Base-by-base conservation (phyloP, 208 protist species). In the Porcisia deanei region DNA sequence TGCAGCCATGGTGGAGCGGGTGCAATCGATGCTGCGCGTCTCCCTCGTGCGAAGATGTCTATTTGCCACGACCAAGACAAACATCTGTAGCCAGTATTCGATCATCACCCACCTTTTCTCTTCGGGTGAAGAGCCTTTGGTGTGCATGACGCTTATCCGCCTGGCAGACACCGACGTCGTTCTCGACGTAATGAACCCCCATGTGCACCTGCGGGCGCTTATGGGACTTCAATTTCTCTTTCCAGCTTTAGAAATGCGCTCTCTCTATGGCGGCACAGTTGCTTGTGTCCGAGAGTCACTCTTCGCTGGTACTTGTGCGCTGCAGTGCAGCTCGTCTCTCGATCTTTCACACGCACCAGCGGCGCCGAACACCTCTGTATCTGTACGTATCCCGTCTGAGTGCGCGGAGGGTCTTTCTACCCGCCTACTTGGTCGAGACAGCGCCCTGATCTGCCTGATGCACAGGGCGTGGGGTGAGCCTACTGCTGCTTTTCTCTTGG, bases 181-280 rank as follows among this genome's bases (percentile, higher is more conserved):
- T n/a, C 43, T 30, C 0, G 72, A 65, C 10, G 47, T 58, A 20
- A 43, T 30, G 10, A 43, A 22, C 43, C 20, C 16, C 2, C 4
- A 14, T 14, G 14, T 20, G 1, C 61, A 60, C 49, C 68, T 12
- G 18, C 22, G 25, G n/a, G 16, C 45, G 45, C 47, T 82, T 45
- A 20, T 74, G 55, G 77, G 72, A 25, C 69, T 82, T 37, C 52
- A 77, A 1, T 82, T 65, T 41, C 73, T 77, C 20, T 77, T 55
- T 25, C 73, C 73, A 39, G 43, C 34, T 8, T 30, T 77, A 37
- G 5, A 18, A 20, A 20, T 77, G 10, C n/a, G 63, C 52, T 43
- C 47, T 5, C 9, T 77, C 7, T 61, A 71, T 45, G 73, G 73
- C 22, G 73, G 73, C 49, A 53, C 64, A 20, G 64, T 77, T 16